Base-by-base conservation (phyloP, 192 early-diverging fungal species). In the Dimargaris cristalligena region DNA sequence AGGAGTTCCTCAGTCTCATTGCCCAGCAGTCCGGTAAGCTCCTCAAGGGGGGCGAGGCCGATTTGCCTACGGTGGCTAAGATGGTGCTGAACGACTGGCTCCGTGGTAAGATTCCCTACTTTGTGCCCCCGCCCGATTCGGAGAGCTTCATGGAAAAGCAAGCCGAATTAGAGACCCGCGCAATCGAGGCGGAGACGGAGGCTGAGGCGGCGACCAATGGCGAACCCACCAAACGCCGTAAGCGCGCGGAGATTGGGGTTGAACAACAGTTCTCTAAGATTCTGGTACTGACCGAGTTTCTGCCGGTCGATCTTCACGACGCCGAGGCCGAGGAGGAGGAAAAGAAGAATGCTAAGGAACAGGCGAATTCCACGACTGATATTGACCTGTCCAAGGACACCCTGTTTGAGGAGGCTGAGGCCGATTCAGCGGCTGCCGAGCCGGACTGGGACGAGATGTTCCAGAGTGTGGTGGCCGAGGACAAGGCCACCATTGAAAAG, bases 1-100 rank as follows among this genome's bases (percentile, higher is more conserved):
- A 79, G n/a, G 96, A 99, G 63, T 97, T 99, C 65, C 72, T 99
- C 71, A 77, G 75, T 23, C 85, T 94, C 69, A 67, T 97, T 38
- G 91, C 90, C 55, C 80, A 83, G 59, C 82, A 79, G 58, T 80
- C 83, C 18, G 96, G 96, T 26, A 88, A 88, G 74, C 71, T 99
- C 65, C 73, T 96, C 66, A 99, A 92, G 73, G 90, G 91, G 57
- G 96, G 89, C 14, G 96, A 99, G 62, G 86, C 96, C n/a, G 91
- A 99, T 72, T 34, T 94, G 34, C 72, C 77, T 16, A 86, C 86
- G 25, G 89, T 94, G 16, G 83, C 96, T 34, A 91, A 92, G 68
- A 99, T 96, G 91, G 81, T 99, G 11, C 75, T 99, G 63, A 99
- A 94, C 74, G 96, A 99, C 74, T 99, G 93, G 93, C 69, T 96